phyloP scores from a whole-genome alignment of 2,329 filamentous ascomycete species.

The Aspergillus japonicus region DNA sequence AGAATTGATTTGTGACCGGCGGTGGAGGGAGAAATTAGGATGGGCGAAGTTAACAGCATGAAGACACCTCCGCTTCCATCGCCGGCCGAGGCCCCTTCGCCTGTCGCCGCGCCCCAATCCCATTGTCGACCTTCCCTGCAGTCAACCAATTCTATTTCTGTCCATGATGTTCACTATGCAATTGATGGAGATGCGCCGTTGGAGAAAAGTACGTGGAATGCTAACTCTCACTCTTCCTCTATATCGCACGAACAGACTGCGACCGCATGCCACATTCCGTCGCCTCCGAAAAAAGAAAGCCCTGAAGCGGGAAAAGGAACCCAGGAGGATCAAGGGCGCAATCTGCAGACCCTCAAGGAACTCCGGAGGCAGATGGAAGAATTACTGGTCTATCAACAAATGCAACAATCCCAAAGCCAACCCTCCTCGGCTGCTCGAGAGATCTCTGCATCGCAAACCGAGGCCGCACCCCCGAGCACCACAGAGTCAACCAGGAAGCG shows the following conservation, averaged over 20 bases:
- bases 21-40: conserved; percentile 32
- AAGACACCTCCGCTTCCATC: conserved; percentile 43
- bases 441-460: conserved; percentile 17
- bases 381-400: conserved; percentile 41
- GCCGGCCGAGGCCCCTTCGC: conserved; percentile 38
- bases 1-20: conserved; percentile 33
- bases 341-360: conserved; percentile 41
- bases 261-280: conserved; percentile 13
- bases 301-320: conserved; percentile 21
- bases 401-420: conserved; percentile 33
- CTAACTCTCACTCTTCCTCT: conserved; percentile 21
- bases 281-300: conserved; percentile 21
- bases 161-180: conserved; percentile 18
- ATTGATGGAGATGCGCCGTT: conserved; percentile 15
- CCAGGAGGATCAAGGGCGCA: conserved; percentile 33
- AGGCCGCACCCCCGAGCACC: conserved; percentile 13
- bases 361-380: conserved; percentile 45
- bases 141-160: conserved; percentile 22
- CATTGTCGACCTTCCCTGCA: conserved; percentile 28
- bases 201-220: conserved; percentile 17
- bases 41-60: conserved; percentile 39
- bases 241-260: conserved; percentile 20
- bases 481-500: conserved; percentile 31
- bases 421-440: conserved; percentile 16
- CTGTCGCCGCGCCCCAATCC: conserved; percentile 27